Evolutionary conservation across 768 basidiomycete species (phyloP).

Genomic region (Sistotremastrum suecicum): DNA sequence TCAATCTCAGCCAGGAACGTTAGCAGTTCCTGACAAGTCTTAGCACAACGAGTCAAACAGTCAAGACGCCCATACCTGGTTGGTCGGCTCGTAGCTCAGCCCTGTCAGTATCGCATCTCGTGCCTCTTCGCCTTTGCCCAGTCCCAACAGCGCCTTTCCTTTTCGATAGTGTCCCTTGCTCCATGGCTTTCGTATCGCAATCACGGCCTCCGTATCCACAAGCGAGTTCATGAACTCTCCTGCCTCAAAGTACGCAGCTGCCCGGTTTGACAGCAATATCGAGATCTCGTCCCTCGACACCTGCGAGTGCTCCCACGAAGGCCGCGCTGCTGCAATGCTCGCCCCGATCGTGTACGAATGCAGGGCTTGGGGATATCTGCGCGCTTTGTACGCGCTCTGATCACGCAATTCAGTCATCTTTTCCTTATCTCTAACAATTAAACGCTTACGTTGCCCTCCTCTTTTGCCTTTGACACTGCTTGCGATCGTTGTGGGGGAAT

Average conservation of each 20-base stretch:
- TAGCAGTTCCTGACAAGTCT: too few relatives aligned
- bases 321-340: slow-evolving; percentile 61
- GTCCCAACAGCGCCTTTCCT: slow-evolving; percentile 72
- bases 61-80: slow-evolving; percentile 25
- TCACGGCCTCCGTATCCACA: slow-evolving; percentile 85
- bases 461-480: slow-evolving; percentile 67
- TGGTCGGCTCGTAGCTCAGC: slow-evolving; percentile 68
- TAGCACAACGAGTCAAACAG: too few relatives aligned
- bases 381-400: slow-evolving; percentile 66
- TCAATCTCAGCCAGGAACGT: too few relatives aligned
- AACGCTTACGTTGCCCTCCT: slow-evolving; percentile 81
- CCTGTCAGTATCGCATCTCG: slow-evolving; percentile 72
- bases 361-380: slow-evolving; percentile 58
- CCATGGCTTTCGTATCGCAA: slow-evolving; percentile 75
- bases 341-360: slow-evolving; percentile 69
- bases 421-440: neutral
- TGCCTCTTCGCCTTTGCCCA: slow-evolving; percentile 59
- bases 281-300: slow-evolving; percentile 84
- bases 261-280: slow-evolving; percentile 81
- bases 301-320: slow-evolving; percentile 79
- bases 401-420: neutral
- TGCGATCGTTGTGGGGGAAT: slow-evolving; percentile 63
- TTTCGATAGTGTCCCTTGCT: slow-evolving; percentile 94
- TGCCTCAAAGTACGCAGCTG: slow-evolving; percentile 69
- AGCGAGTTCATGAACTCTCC: slow-evolving; percentile 66